phyloP scores from a whole-genome alignment of 768 basidiomycete species.

The Panaeolus papilionaceus region DNA sequence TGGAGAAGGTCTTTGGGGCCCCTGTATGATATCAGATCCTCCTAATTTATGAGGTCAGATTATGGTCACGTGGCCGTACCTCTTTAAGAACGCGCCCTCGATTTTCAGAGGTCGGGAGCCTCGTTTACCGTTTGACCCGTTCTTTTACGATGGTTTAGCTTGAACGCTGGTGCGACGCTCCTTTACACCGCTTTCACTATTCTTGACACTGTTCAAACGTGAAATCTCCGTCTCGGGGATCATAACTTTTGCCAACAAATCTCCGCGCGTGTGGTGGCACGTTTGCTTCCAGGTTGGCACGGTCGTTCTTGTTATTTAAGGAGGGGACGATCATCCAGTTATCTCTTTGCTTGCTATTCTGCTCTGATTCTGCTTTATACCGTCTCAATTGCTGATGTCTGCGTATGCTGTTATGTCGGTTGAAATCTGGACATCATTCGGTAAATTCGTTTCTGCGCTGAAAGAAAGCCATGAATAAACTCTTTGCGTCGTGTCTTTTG shows the following conservation, averaged over 20 bases:
- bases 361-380: not conserved
- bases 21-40: slow-evolving; percentile 29
- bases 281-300: not conserved
- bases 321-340: not conserved
- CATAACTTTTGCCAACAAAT: not conserved
- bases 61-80: slow-evolving; percentile 36
- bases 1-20: slow-evolving; percentile 19
- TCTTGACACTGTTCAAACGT: not conserved
- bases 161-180: not conserved
- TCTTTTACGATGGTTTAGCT: not conserved
- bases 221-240: not conserved
- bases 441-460: not conserved
- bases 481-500: not conserved
- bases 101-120: slow-evolving; percentile 17
- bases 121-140: slow-evolving; percentile 12
- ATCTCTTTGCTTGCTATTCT: not conserved
- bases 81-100: slow-evolving; percentile 23
- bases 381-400: not conserved
- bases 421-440: slow-evolving; percentile 11
- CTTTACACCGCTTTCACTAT: slow-evolving; percentile 1
- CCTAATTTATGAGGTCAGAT: slow-evolving; percentile 38
- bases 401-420: not conserved
- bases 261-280: not conserved
- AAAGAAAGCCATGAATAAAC: not conserved
- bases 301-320: not conserved